Evolutionary conservation across 164 flowering plant species (phyloP), one percentile per base, ranked within the genome.

Genomic region (Malania oleifera): DNA sequence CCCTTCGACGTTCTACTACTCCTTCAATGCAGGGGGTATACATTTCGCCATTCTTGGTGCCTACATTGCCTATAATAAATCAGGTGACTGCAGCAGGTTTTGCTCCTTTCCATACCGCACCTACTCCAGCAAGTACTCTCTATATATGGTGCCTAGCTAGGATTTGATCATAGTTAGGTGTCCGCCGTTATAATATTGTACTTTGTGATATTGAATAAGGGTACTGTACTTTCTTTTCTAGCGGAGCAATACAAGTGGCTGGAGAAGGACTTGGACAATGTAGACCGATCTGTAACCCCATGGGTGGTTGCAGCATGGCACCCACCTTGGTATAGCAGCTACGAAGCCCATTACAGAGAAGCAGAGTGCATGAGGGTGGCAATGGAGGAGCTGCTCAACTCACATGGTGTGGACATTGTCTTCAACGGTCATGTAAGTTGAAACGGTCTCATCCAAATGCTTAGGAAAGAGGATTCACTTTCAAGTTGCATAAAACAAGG

Each of bases 371-470:
- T 93, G 98, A 78, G 77, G 66, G 84, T 85, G 43, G 78, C 75
- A 22, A 84, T 93, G 97, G 98, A 93, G 60, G 91, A 82, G 18
- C 52, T 90, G 37, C 85, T 93, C 1, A 90, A 87, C 66, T 61
- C 75, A 1, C 72, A 83, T 60, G 81, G 87, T 12, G 97, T 85
- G 34, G 97, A 93, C 62, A 62, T 90, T 24, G 83, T 93, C 59
- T 90, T 93, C 82, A 93, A 75, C 70, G 98, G 96, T n/a, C 97
- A 90, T 73, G 98, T 92, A 83, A 74, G 96, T 67, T n/a, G n/a
- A n/a, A n/a, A n/a, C n/a, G n/a, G n/a, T n/a, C n/a, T n/a, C n/a
- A n/a, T n/a, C n/a, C n/a, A n/a, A n/a, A n/a, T n/a, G n/a, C n/a
- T n/a, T n/a, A n/a, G n/a, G n/a, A n/a, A n/a, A n/a, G n/a, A n/a